phyloP scores from a whole-genome alignment of 352 stramenopile species.

The Globisporangium sylvaticum region DNA sequence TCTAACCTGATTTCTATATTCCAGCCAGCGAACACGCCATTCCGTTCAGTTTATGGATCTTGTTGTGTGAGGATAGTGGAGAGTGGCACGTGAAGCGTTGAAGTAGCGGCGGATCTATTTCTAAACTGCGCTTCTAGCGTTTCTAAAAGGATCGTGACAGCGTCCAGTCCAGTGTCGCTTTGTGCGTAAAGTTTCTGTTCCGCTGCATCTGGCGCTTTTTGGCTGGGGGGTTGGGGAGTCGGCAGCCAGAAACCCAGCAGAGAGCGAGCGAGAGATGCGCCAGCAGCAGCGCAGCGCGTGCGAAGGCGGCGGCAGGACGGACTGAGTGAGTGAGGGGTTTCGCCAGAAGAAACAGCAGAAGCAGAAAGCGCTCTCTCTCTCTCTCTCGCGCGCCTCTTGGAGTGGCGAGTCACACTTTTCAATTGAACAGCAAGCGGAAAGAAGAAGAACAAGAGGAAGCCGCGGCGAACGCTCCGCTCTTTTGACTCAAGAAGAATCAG shows the following conservation, averaged over 20 bases:
- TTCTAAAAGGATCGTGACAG: not conserved
- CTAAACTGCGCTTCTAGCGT: not conserved
- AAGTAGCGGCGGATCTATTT: not conserved
- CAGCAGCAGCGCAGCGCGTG: not conserved
- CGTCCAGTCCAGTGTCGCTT: not conserved
- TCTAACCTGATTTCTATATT: constrained; percentile 1
- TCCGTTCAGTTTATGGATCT: not conserved
- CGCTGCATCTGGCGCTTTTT: constrained; percentile 4
- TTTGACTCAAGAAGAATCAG: not conserved
- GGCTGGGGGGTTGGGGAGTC: not conserved
- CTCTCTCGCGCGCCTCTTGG: not conserved
- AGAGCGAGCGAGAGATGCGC: not conserved
- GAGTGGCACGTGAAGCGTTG: not conserved
- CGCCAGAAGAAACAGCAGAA: not conserved
- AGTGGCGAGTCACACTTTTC: not conserved
- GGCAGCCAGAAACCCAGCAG: not conserved
- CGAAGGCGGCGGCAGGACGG: not conserved
- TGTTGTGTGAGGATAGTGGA: not conserved
- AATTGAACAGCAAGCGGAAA: not conserved
- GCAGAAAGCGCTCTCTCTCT: not conserved
- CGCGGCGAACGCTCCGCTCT: not conserved
- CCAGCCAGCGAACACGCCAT: not conserved
- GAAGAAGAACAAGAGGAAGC: not conserved
- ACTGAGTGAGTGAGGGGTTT: not conserved
- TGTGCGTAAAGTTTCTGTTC: constrained; percentile 7